A percentile compares a stretch with the other conserved stretches of the same genome.
Evolutionary conservation across 2,329 filamentous ascomycete genomes (phyloP).

Genomic region (Hirsutella thompsonii): DNA sequence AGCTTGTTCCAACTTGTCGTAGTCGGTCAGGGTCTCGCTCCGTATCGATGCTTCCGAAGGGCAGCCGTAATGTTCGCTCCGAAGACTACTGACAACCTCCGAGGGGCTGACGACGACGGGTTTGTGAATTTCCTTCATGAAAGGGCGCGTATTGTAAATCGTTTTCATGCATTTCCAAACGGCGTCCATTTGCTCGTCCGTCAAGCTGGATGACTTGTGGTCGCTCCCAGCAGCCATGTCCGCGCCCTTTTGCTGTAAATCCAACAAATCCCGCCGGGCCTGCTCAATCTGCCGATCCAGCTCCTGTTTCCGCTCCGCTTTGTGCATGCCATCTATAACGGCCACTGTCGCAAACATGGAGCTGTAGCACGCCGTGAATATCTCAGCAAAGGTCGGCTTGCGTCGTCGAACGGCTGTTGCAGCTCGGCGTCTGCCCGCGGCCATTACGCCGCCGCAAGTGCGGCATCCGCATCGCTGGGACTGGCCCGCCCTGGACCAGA

Average conservation of each 20-base stretch:
- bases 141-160: constrained; percentile 18
- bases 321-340: constrained; percentile 45
- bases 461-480: constrained; percentile 51
- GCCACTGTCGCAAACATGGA: constrained; percentile 53
- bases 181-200: constrained; percentile 15
- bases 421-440: constrained; percentile 34
- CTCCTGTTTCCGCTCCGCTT: constrained; percentile 42
- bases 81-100: constrained; percentile 14
- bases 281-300: constrained; percentile 49
- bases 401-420: constrained; percentile 36
- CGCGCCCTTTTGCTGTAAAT: constrained; percentile 20
- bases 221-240: constrained; percentile 2
- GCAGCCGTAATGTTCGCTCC: constrained; percentile 15
- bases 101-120: constrained; percentile 15
- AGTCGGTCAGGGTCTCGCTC: constrained; percentile 12
- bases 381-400: constrained; percentile 35
- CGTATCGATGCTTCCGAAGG: constrained; percentile 10
- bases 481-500: constrained; percentile 56
- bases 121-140: constrained; percentile 21
- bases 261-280: constrained; percentile 33
- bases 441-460: constrained; percentile 40
- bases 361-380: constrained; percentile 56
- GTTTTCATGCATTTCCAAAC: constrained; percentile 18
- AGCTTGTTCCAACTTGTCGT: constrained; percentile 16
- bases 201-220: constrained; percentile 7